A percentile compares a stretch with the other conserved stretches of the same genome.
Evolutionary conservation across 2,329 filamentous ascomycete species (phyloP).

Genomic region (Fusarium cicatricum): DNA sequence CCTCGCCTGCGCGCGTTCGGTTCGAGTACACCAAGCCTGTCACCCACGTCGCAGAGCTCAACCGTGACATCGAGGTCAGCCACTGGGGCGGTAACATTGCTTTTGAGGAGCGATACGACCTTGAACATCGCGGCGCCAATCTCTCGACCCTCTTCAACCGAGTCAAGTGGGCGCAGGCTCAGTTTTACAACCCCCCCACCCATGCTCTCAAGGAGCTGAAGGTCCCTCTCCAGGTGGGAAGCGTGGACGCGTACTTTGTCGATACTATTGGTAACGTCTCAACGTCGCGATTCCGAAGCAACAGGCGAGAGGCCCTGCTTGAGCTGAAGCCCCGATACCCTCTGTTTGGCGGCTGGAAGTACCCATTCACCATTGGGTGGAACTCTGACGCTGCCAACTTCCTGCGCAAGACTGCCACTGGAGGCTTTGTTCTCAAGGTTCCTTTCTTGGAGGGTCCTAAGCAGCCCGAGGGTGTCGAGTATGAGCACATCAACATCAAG

Average conservation of each 20-base stretch:
- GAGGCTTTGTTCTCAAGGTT: constrained; percentile 86
- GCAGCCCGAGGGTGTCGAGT: constrained; percentile 84
- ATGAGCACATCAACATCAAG: constrained; percentile 80
- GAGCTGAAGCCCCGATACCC: constrained; percentile 95
- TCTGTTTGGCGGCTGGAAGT: constrained; percentile 98
- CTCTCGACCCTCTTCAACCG: constrained; percentile 77
- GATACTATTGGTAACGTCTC: constrained; percentile 98
- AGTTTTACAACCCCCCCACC: constrained; percentile 79
- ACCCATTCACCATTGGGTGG: constrained; percentile 96
- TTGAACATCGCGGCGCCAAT: constrained; percentile 86
- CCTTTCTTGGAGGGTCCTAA: constrained; percentile 94
- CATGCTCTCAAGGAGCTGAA: constrained; percentile 83
- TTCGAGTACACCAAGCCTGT: constrained; percentile 97
- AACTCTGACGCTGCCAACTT: constrained; percentile 84
- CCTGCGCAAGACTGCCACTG: constrained; percentile 70
- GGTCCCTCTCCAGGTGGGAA: constrained; percentile 81
- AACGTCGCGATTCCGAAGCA: constrained; percentile 85
- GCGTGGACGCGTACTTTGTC: constrained; percentile 89
- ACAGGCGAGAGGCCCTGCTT: constrained; percentile 79
- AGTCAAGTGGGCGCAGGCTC: constrained; percentile 75
- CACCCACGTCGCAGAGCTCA: constrained; percentile 77
- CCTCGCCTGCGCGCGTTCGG: constrained; percentile 77
- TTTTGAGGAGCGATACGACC: constrained; percentile 91
- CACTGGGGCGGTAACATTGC: constrained; percentile 98
- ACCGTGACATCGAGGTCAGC: constrained; percentile 93